Percentiles rank a stretch among this genome's conserved stretches.
phyloP scores from a whole-genome alignment of 2,329 filamentous ascomycete genomes.

The Alternaria sp. region DNA sequence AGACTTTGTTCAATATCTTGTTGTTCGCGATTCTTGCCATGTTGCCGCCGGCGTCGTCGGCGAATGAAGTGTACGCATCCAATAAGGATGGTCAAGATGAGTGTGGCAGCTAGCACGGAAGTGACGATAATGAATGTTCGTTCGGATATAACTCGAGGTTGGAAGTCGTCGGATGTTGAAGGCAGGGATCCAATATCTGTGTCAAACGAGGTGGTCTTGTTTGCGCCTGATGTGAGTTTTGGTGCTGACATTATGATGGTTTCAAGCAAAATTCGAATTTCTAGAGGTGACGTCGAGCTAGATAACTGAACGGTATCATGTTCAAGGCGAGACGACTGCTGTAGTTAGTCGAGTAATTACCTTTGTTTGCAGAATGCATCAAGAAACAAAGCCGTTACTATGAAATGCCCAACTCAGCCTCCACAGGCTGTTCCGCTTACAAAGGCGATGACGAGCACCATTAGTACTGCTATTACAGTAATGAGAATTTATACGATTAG shows the following conservation, averaged over 20 bases:
- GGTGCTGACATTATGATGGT: neutral
- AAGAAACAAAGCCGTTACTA: neutral
- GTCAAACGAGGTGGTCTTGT: neutral
- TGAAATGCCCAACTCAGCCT: neutral
- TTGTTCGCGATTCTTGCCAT: neutral
- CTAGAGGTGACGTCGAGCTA: neutral
- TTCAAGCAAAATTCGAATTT: neutral
- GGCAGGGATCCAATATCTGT: neutral
- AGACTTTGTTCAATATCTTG: slow-evolving; percentile 14
- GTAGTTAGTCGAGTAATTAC: neutral
- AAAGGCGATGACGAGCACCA: neutral
- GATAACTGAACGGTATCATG: neutral
- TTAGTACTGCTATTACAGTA: neutral
- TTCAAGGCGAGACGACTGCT: neutral
- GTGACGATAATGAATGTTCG: slow-evolving; percentile 5
- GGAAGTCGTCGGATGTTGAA: neutral
- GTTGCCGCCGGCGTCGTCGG: neutral
- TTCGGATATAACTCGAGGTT: slow-evolving; percentile 1
- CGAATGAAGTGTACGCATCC: slow-evolving; percentile 8
- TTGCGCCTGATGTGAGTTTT: neutral
- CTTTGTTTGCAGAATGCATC: neutral
- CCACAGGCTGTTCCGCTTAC: neutral
- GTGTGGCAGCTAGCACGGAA: neutral
- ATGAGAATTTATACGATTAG: neutral
- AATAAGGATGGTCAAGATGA: neutral